These are phyloP conservation scores for Alternaria tenuissima DNA, from an alignment of 2,329 filamentous ascomycete genomes.

Conservation along the genomic window DNA sequence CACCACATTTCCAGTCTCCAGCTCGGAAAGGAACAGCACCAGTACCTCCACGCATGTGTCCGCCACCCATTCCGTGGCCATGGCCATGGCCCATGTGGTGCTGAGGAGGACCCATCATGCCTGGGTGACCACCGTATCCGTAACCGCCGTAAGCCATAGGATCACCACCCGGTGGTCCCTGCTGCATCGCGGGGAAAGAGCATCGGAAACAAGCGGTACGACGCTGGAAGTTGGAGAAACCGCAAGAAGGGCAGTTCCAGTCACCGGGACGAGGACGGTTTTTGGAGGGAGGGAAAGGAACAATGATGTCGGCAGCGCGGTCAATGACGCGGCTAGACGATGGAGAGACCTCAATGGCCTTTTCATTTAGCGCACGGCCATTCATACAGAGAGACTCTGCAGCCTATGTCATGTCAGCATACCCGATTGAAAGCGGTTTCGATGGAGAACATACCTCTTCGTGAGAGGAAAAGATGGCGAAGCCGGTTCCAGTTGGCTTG, in stretches of 20 bases:
- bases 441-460: conserved; percentile 77
- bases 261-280: conserved; percentile 96
- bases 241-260: conserved; percentile 98
- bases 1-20: conserved; percentile 98
- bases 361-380: conserved; percentile 95
- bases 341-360: conserved; percentile 97
- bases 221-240: conserved; percentile 99
- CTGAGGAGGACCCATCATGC: conserved; percentile 61
- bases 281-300: conserved; percentile 97
- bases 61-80: conserved; percentile 55
- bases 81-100: conserved; percentile 72
- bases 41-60: conserved; percentile 76
- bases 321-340: conserved; percentile 97
- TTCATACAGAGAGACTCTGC: conserved; percentile 99
- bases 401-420: conserved; percentile 65
- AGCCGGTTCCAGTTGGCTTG: conserved; percentile 98
- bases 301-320: conserved; percentile 92
- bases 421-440: not conserved
- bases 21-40: conserved; percentile 96
- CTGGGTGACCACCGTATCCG: conserved; percentile 67
- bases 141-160: conserved; percentile 68
- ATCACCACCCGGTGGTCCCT: conserved; percentile 73
- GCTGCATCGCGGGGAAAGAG: conserved; percentile 94
- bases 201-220: conserved; percentile 98
- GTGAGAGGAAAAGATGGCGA: conserved; percentile 98